phyloP scores from a whole-genome alignment of 225 moss, liverwort and hornwort species.

The Straminergon stramineum region DNA sequence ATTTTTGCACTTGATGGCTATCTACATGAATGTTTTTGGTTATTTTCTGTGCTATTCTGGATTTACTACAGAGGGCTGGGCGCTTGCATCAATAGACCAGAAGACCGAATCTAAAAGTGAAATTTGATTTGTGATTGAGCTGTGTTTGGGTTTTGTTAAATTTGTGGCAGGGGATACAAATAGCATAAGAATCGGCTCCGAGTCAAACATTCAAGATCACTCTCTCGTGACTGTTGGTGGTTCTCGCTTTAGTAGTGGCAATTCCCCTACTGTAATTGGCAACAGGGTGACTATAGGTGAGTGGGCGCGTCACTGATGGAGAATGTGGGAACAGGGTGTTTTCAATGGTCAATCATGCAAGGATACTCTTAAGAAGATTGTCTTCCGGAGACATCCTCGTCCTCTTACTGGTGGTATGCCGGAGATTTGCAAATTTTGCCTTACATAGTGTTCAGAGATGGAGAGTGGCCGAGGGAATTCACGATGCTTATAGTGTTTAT shows the following conservation, averaged over 20 bases:
- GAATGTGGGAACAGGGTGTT: not conserved
- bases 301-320: not conserved
- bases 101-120: not conserved
- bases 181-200: conserved; percentile 64
- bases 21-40: not conserved
- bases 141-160: not conserved
- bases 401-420: not conserved
- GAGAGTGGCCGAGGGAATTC: not conserved
- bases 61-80: not conserved
- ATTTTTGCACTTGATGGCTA: not conserved
- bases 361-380: not conserved
- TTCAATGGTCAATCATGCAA: not conserved
- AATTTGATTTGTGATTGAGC: not conserved
- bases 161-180: conserved; percentile 65
- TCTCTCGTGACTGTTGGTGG: conserved; percentile 66
- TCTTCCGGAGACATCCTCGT: not conserved
- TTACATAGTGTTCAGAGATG: not conserved
- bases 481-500: not conserved
- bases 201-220: conserved; percentile 96
- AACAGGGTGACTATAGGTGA: conserved; percentile 86
- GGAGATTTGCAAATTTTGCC: not conserved
- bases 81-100: not conserved
- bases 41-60: not conserved
- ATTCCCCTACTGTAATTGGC: conserved; percentile 63
- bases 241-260: conserved; percentile 49